Base-by-base conservation (phyloP, 2,329 filamentous ascomycete genomes). In the Atkinsonella texensis region DNA sequence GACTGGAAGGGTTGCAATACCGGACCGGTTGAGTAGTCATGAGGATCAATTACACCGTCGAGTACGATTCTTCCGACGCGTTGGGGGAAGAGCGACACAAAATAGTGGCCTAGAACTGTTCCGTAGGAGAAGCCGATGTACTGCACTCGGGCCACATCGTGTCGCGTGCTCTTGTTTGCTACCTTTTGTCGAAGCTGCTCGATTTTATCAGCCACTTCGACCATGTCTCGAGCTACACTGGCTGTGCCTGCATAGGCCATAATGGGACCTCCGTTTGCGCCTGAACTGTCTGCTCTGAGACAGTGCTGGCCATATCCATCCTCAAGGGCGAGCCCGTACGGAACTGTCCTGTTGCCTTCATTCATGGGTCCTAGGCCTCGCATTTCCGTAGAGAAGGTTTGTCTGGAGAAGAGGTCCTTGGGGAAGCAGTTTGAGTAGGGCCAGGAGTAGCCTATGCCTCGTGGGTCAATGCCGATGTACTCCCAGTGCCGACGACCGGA, bases 51-150 rank as follows among this genome's bases (percentile, higher is more conserved):
- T 5, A 52, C 33, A 17, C 60, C 66, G 23, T 68, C 67, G 2
- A 69, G 55, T 3, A 72, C 62, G 54, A 73, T 62, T 28, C 69
- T 63, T 0, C 61, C 66, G 2, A 72, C 57, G 1, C 60, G 54
- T 3, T 56, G 57, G 9, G 60, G 60, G 31, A 56, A 62, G 53
- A 62, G 60, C 3, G 60, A 62, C 0, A 55, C 53, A 32, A 62
- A 58, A 0, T 54, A 58, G 43, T 60, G 59, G 0, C 60, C 60
- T 1, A 62, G 47, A 1, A 57, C 13, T 5, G 58, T 61, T 10
- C 60, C 58, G 10, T 76, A 75, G n/a, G 69, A 72, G 48, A 74
- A 65, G 0, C 73, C 72, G 65, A 70, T 71, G 55, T 73, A 76
- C 55, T 69, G 68, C 32, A 74, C 53, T 10, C 61, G 55, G n/a